Evolutionary conservation across 2,329 filamentous ascomycete species (phyloP), one percentile per base, ranked within the genome.

Genomic region (Penicillium sp.): DNA sequence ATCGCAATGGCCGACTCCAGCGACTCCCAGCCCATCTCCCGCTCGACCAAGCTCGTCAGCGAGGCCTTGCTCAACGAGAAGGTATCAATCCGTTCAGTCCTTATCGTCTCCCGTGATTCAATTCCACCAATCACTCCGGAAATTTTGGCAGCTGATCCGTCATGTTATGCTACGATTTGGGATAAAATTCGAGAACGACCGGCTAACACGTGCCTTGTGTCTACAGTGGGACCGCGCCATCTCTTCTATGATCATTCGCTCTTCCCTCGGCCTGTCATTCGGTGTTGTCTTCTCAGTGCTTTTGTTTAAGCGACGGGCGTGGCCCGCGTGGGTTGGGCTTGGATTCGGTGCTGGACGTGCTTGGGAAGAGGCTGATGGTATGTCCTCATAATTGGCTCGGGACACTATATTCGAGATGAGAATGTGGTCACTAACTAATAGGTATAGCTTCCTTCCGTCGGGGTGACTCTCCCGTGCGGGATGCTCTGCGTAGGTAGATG

Each of bases 41-140:
- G 92, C 72, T 83, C 87, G 66, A 86, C 81, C 76, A 86, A 87
- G 81, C 94, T 95, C 67, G 91, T 97, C 82, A 98, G 94, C 85
- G 95, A 99, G 85, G 92, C 94, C 76, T 88, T 99, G 74, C 88
- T 99, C 76, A 98, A 98, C 82, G 95, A 99, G 84, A 99, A 99
- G 93, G 95, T 97, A 88, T 55, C 13, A 54, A 47, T 30, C 52
- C 31, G 35, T 41, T 41, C 26, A 48, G 23, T 49, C 48, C 44
- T 31, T 26, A 44, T 52, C 9, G 21, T 47, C 44, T 38, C 29
- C 26, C 35, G 15, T 41, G 6, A 17, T 41, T 15, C 11, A 41
- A 15, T 15, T 15, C 15, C 35, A 15, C 6, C 13, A 41, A 41
- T 41, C 17, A 41, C 35, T 41, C 35, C 35, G 35, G 35, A 41